These are phyloP conservation scores for Suillus ampliporus DNA, from an alignment of 768 basidiomycete species.

Conservation along the genomic window DNA sequence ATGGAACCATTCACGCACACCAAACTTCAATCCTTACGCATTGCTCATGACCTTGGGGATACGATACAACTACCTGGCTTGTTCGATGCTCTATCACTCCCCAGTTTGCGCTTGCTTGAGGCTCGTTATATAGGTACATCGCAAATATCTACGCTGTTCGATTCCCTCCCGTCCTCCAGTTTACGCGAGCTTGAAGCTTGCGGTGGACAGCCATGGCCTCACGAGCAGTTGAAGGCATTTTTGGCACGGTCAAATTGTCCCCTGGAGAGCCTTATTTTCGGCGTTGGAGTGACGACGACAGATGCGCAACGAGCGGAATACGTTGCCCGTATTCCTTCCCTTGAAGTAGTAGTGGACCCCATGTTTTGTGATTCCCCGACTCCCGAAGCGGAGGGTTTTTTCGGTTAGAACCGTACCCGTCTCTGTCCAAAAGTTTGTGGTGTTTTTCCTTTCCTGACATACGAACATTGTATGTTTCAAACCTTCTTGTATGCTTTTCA, in stretches of 20 bases:
- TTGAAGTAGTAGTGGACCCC: conserved; percentile 13
- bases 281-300: conserved; percentile 20
- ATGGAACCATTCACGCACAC: conserved; percentile 14
- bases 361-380: neutral
- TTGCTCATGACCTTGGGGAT: conserved; percentile 18
- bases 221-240: no score
- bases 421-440: no score
- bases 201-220: no score
- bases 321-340: conserved; percentile 22
- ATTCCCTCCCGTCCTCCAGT: no score
- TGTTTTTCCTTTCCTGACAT: no score
- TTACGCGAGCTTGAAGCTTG: no score
- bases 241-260: conserved; percentile 28
- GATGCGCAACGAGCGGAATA: conserved; percentile 21
- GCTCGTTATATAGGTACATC: no score
- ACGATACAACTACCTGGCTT: conserved; percentile 1
- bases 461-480: no score
- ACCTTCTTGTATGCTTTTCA: no score
- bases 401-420: no score
- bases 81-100: conserved; percentile 20
- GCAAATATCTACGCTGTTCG: no score
- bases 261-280: conserved; percentile 25
- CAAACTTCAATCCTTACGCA: conserved; percentile 18
- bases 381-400: no score
- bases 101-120: conserved; percentile 9